phyloP scores from a whole-genome alignment of 202 grass and related monocot genomes.

The Carex sylvatica region DNA sequence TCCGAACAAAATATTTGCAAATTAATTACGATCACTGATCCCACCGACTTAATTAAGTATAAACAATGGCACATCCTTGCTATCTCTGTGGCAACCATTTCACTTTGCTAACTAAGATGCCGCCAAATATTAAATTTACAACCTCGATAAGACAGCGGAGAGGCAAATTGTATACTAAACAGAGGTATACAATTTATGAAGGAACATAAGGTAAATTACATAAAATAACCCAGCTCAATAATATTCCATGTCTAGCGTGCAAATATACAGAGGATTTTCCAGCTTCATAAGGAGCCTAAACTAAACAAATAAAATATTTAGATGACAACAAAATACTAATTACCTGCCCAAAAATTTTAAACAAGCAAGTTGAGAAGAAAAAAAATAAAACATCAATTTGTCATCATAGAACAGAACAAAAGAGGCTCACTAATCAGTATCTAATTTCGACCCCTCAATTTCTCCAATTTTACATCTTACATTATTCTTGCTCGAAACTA shows the following conservation, averaged over 20 bases:
- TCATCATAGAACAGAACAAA: neutral
- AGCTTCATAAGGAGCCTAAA: neutral
- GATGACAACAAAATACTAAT: neutral
- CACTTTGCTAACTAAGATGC: neutral
- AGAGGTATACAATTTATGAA: slow-evolving; percentile 5
- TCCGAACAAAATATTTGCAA: neutral
- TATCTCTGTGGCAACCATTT: neutral
- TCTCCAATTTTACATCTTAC: neutral
- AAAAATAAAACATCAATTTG: neutral
- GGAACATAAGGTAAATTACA: neutral
- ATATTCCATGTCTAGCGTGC: neutral
- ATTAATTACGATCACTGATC: neutral
- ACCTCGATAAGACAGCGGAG: neutral
- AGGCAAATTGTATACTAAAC: neutral
- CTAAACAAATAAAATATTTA: slow-evolving; percentile 21
- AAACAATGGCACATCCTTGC: neutral
- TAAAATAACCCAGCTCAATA: slow-evolving; percentile 1
- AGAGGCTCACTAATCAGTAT: neutral
- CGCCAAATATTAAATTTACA: neutral
- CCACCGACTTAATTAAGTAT: neutral
- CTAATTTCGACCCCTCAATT: neutral
- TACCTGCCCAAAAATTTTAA: slow-evolving; percentile 15
- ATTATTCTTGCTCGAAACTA: slow-evolving; percentile 7
- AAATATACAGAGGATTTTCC: slow-evolving; percentile 10
- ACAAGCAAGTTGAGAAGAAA: neutral